Conservation (phyloP, 768 basidiomycete genomes). For the Pulveroboletus frians region DNA sequence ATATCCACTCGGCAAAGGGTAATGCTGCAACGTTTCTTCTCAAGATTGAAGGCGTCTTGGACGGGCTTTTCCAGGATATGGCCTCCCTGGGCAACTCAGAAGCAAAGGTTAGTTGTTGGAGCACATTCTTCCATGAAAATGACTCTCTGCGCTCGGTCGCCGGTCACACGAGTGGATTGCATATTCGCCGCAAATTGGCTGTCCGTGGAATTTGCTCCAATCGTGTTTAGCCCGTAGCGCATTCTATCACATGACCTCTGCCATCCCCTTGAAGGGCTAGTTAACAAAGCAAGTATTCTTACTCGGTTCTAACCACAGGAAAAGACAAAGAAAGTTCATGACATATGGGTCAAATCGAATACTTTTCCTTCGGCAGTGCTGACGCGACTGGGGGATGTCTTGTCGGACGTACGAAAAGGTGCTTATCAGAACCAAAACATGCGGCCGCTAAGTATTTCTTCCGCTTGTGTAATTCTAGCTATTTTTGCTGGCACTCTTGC, state of each 20-base stretch:
- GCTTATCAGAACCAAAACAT: slow-evolving; percentile 63
- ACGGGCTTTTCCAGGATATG: slow-evolving; percentile 87
- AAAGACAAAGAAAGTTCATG: slow-evolving; percentile 94
- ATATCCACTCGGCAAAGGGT: slow-evolving; percentile 52
- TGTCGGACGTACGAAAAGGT: slow-evolving; percentile 77
- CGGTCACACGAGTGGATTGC: slow-evolving; percentile 9
- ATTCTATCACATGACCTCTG: slow-evolving; percentile 28
- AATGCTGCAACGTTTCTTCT: slow-evolving; percentile 79
- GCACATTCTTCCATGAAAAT: slow-evolving; percentile 6
- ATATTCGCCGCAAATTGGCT: slow-evolving; percentile 4
- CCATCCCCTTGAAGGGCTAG: slow-evolving; percentile 28
- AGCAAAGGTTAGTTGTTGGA: slow-evolving; percentile 71
- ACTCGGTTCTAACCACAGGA: slow-evolving; percentile 58
- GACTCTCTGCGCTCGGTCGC: background rate
- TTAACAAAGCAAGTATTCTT: slow-evolving; percentile 37
- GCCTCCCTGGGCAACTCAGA: slow-evolving; percentile 57
- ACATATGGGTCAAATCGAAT: slow-evolving; percentile 91
- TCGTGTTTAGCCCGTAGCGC: slow-evolving; percentile 17
- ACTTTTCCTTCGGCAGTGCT: slow-evolving; percentile 82
- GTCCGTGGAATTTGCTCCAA: slow-evolving; percentile 1
- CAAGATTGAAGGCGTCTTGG: slow-evolving; percentile 87
- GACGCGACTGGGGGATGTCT: slow-evolving; percentile 62
- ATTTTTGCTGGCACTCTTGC: slow-evolving; percentile 38
- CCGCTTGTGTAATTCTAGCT: slow-evolving; percentile 63
- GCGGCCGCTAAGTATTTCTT: slow-evolving; percentile 80